phyloP scores from a whole-genome alignment of 2,329 filamentous ascomycete genomes.

The Apiospora sp. region DNA sequence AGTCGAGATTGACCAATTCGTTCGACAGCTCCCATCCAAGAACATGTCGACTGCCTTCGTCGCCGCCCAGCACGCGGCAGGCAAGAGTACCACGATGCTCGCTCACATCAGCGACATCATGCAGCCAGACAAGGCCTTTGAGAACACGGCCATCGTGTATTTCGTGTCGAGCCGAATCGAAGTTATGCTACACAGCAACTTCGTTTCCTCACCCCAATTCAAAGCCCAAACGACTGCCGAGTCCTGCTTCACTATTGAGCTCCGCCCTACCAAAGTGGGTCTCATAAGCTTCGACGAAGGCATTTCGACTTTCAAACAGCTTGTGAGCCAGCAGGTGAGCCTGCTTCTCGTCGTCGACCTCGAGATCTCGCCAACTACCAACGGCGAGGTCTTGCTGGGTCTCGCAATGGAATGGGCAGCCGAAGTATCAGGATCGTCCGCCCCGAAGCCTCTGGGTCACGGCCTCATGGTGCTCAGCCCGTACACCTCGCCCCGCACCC shows the following conservation, averaged over 20 bases:
- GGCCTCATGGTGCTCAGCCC: neutral
- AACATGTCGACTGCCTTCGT: neutral
- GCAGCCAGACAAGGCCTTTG: neutral
- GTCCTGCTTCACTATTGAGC: neutral
- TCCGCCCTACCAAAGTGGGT: neutral
- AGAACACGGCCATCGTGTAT: neutral
- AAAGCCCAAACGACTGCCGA: neutral
- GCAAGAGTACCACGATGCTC: neutral
- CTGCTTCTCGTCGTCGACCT: neutral
- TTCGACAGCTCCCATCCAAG: neutral
- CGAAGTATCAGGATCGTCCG: too few species aligned
- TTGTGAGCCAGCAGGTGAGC: neutral
- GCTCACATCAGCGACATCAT: neutral
- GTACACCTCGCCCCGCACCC: neutral
- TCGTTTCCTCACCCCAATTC: neutral
- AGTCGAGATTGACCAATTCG: neutral
- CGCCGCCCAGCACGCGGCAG: neutral
- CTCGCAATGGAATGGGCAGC: neutral
- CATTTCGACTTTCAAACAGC: too few species aligned
- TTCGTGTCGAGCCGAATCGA: neutral
- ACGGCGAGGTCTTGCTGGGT: neutral
- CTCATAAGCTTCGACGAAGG: neutral
- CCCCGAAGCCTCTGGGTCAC: too few species aligned
- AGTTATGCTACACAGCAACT: neutral
- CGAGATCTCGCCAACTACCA: neutral